phyloP scores from a whole-genome alignment of 75 land plant species.

The Cunninghamia lanceolata region DNA sequence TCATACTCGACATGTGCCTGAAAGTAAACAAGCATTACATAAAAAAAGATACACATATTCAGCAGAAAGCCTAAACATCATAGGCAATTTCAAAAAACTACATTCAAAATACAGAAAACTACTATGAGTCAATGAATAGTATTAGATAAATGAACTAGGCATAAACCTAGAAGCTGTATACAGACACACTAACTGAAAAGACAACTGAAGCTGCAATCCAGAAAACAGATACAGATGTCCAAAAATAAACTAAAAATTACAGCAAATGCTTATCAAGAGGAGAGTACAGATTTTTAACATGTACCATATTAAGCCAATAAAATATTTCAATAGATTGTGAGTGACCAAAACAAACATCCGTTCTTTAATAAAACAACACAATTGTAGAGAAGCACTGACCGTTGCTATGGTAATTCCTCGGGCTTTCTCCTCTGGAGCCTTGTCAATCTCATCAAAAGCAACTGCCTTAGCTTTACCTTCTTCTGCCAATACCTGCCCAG shows the following conservation, averaged over 20 bases:
- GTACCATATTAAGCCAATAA: not conserved
- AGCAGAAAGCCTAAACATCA: not conserved
- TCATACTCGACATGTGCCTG: conserved; percentile 99
- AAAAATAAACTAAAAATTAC: not conserved
- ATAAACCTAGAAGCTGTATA: not conserved
- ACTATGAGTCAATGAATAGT: not conserved
- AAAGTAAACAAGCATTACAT: conserved; percentile 6
- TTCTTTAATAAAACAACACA: not conserved
- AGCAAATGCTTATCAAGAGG: not conserved
- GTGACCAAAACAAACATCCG: not conserved
- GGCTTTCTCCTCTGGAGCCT: conserved; percentile 95
- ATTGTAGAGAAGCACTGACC: conserved; percentile 22
- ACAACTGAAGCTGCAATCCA: not conserved
- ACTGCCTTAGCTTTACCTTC: conserved; percentile 92
- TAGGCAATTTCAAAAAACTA: not conserved
- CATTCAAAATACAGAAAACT: not conserved
- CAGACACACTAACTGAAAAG: not conserved
- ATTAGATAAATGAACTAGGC: not conserved
- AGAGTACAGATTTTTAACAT: not conserved
- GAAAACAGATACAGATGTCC: not conserved
- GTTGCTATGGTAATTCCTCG: conserved; percentile 97
- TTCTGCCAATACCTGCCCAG: conserved; percentile 74
- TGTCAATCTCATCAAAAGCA: conserved; percentile 98
- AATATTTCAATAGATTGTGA: not conserved
- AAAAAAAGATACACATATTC: not conserved